Evolutionary conservation across 2,329 filamentous ascomycete genomes (phyloP).

Genomic region (Botryosphaeria dothidea): DNA sequence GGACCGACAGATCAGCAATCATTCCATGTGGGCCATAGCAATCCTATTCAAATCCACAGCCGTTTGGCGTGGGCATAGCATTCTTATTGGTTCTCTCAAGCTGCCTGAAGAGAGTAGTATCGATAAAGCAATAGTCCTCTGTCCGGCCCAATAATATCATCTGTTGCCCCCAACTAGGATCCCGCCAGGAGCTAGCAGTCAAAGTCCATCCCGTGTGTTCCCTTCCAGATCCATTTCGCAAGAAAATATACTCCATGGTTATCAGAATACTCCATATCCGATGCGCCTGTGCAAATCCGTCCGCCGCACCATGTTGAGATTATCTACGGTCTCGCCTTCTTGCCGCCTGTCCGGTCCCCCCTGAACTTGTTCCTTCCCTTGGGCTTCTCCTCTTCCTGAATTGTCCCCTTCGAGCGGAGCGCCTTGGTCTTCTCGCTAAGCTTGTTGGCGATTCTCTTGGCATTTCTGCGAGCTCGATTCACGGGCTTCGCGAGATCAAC

Average conservation of each 20-base stretch:
- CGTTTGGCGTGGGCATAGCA: background rate
- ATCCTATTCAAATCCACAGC: background rate
- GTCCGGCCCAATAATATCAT: background rate
- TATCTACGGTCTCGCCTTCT: conserved; percentile 1
- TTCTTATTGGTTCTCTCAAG: background rate
- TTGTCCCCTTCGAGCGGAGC: background rate
- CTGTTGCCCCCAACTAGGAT: background rate
- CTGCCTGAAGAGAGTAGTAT: background rate
- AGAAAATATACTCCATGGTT: background rate
- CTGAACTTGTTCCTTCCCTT: background rate
- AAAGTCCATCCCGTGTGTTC: background rate
- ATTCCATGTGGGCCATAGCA: background rate
- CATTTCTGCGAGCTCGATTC: conserved; percentile 32
- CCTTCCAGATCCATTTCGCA: background rate
- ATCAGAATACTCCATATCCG: conserved; percentile 6
- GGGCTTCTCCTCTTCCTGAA: background rate
- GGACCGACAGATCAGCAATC: background rate
- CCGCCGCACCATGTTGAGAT: background rate
- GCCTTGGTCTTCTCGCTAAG: background rate
- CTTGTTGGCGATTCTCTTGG: conserved; percentile 28
- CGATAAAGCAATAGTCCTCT: background rate
- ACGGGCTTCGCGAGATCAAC: conserved; percentile 26
- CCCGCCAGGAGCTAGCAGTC: background rate
- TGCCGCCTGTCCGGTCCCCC: background rate
- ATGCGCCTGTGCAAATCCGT: conserved; percentile 10